These are phyloP conservation scores for Thermothelomyces thermophilus DNA, from an alignment of 2,329 filamentous ascomycete genomes.

Conservation along the genomic window DNA sequence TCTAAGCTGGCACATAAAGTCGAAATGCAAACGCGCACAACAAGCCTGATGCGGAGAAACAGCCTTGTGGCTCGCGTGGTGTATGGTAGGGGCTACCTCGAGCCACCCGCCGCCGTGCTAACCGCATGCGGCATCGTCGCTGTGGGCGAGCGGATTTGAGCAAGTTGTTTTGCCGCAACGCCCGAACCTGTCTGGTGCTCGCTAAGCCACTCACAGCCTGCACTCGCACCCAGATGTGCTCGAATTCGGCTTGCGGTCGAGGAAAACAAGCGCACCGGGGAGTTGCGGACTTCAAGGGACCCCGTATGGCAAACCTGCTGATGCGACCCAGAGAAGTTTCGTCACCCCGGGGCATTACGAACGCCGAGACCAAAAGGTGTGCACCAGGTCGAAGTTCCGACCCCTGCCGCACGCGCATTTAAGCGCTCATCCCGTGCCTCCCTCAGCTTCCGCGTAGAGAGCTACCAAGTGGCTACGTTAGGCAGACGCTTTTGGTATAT, in stretches of 20 bases:
- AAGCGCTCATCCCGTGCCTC: too few relatives aligned
- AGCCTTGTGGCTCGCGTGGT: too few relatives aligned
- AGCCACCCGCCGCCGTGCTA: conserved; percentile 1
- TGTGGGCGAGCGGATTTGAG: conserved; percentile 41
- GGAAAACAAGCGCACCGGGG: too few relatives aligned
- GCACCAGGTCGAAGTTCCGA: background rate
- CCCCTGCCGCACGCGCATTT: too few relatives aligned
- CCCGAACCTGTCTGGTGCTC: conserved; percentile 15
- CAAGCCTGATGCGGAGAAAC: too few relatives aligned
- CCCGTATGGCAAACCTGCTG: background rate
- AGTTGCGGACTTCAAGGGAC: background rate
- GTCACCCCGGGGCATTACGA: too few relatives aligned
- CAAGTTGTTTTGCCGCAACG: conserved; percentile 37
- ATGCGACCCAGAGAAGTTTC: too few relatives aligned
- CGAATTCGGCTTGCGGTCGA: background rate
- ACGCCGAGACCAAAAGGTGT: too few relatives aligned
- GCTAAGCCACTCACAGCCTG: background rate
- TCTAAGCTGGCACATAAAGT: too few relatives aligned
- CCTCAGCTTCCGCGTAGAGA: too few relatives aligned
- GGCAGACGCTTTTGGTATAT: too few relatives aligned
- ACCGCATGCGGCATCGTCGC: conserved; percentile 13
- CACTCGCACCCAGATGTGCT: background rate
- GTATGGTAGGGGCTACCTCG: background rate
- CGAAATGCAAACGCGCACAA: background rate
- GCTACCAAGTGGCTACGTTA: background rate